Percentiles rank a stretch among this genome's conserved stretches.
Evolutionary conservation across 805 yeast species (phyloP).

Genomic region (Pichia heedii): DNA sequence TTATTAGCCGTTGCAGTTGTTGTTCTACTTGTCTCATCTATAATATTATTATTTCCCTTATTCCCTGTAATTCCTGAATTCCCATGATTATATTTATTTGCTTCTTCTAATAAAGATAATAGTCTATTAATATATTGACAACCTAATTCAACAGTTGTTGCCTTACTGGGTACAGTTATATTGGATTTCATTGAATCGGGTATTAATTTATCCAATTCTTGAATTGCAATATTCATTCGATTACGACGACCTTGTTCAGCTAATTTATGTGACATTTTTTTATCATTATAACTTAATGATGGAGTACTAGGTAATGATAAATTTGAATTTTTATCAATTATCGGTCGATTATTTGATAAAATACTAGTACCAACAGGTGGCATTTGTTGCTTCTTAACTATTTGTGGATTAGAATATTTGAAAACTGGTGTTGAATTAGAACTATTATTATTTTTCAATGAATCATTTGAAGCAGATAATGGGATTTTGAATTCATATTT

Average conservation of each 20-base stretch:
- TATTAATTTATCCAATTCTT: slow-evolving; percentile 58
- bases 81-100: no score
- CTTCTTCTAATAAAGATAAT: slow-evolving; percentile 30
- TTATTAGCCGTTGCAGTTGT: no score
- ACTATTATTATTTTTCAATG: not conserved
- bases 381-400: not conserved
- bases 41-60: no score
- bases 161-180: slow-evolving; percentile 73
- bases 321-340: no score
- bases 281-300: slow-evolving; percentile 24
- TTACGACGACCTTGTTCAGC: slow-evolving; percentile 97
- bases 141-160: slow-evolving; percentile 91
- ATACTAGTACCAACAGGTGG: not conserved
- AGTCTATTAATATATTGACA: slow-evolving; percentile 53
- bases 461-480: not conserved
- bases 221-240: slow-evolving; percentile 80
- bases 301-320: not conserved
- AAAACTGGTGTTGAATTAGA: not conserved
- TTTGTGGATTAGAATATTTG: not conserved
- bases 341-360: not conserved
- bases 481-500: not conserved
- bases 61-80: no score
- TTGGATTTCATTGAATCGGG: slow-evolving; percentile 52
- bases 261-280: slow-evolving; percentile 71
- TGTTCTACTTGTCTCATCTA: no score